phyloP scores from a whole-genome alignment of 2,329 filamentous ascomycete genomes.

The Epichloe typhina region DNA sequence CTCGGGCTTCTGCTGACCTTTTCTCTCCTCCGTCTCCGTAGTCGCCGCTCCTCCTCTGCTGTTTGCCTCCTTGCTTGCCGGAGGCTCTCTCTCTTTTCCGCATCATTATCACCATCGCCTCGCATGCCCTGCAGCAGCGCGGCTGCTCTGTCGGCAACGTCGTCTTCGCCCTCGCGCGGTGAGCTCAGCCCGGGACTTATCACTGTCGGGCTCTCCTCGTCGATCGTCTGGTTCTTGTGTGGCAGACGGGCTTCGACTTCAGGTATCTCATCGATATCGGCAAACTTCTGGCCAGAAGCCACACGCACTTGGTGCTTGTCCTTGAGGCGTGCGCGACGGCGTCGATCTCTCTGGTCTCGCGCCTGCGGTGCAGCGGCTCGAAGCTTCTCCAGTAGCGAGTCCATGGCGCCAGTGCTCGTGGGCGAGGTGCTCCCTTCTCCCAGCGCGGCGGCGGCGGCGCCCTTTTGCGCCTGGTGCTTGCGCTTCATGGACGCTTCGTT shows the following conservation, averaged over 20 bases:
- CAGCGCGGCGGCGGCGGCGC: constrained; percentile 16
- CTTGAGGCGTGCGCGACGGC: constrained; percentile 77
- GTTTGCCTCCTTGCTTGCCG: constrained; percentile 52
- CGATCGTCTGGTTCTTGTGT: constrained; percentile 23
- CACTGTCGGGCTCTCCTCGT: constrained; percentile 33
- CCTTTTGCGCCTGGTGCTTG: constrained; percentile 59
- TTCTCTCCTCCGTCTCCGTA: constrained; percentile 52
- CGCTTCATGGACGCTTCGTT: constrained; percentile 90
- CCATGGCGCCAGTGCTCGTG: constrained; percentile 80
- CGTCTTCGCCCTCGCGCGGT: constrained; percentile 42
- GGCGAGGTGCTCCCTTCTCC: constrained; percentile 48
- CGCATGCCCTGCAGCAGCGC: constrained; percentile 74
- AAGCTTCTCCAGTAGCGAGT: constrained; percentile 86
- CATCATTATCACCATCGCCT: constrained; percentile 42
- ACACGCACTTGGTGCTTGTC: constrained; percentile 82
- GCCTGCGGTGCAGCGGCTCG: constrained; percentile 84
- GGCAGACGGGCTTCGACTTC: constrained; percentile 33
- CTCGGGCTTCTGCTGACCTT: constrained; percentile 32
- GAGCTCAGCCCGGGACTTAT: constrained; percentile 37
- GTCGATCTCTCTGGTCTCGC: constrained; percentile 76
- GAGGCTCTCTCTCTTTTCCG: constrained; percentile 45
- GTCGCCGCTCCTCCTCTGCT: constrained; percentile 64
- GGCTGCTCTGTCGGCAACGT: constrained; percentile 76
- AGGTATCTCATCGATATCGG: constrained; percentile 49
- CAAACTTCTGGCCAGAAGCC: constrained; percentile 80